Conservation (phyloP, 2,329 filamentous ascomycete species). For the Penicillium griseofulvum region DNA sequence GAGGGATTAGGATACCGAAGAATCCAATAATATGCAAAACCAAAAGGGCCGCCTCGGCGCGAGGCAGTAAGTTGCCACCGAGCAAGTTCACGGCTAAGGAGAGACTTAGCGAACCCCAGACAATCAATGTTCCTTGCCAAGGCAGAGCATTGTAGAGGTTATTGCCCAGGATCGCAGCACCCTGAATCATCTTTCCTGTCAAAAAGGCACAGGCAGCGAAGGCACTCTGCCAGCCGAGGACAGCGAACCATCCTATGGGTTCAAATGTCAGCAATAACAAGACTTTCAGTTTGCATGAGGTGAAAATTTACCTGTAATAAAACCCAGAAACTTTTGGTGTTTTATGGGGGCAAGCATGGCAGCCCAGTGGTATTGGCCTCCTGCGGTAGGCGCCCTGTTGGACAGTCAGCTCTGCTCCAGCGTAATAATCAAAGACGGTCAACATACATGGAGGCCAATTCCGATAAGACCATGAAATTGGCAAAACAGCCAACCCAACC, state of each 20-base stretch:
- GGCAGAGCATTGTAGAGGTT: slow-evolving; percentile 36
- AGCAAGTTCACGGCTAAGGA: slow-evolving; percentile 45
- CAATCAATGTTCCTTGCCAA: slow-evolving; percentile 52
- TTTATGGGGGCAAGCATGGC: slow-evolving; percentile 38
- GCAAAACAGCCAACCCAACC: slow-evolving; percentile 24
- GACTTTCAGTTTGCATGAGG: not conserved
- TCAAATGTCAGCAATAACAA: not conserved
- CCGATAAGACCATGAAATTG: slow-evolving; percentile 25
- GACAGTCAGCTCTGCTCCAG: not conserved
- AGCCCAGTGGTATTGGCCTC: slow-evolving; percentile 42
- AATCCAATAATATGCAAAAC: slow-evolving; percentile 53
- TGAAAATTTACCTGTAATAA: slow-evolving; percentile 26
- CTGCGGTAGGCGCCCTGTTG: slow-evolving; percentile 28
- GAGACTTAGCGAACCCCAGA: slow-evolving; percentile 44
- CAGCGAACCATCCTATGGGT: slow-evolving; percentile 37
- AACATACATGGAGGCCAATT: slow-evolving; percentile 31
- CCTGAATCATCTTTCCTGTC: slow-evolving; percentile 35
- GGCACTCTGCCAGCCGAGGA: slow-evolving; percentile 44
- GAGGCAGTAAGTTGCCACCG: slow-evolving; percentile 43
- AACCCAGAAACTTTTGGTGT: slow-evolving; percentile 38
- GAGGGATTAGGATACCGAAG: slow-evolving; percentile 51
- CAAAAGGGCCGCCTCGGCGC: slow-evolving; percentile 49
- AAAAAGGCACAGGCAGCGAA: slow-evolving; percentile 37
- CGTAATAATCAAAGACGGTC: not conserved
- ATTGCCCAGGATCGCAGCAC: slow-evolving; percentile 39